Conservation (phyloP, 73 alveolate genomes). For the Blepharisma stoltei region DNA sequence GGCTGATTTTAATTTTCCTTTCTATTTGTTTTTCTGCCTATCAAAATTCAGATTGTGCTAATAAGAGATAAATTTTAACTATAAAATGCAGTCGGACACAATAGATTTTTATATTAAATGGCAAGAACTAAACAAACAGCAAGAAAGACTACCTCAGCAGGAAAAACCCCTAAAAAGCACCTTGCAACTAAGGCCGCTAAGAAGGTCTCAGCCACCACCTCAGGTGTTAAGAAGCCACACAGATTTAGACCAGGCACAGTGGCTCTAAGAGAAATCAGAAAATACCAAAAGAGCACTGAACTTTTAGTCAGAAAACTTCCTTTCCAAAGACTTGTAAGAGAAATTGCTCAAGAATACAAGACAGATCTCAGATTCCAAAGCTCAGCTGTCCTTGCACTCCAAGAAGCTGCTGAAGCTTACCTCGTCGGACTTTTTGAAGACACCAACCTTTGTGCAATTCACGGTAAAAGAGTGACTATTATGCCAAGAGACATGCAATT, state of each 20-base stretch:
- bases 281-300: conserved; percentile 74
- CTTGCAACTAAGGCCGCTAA: conserved; percentile 82
- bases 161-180: conserved; percentile 70
- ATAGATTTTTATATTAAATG: conserved; percentile 29
- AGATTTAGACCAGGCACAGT: conserved; percentile 90
- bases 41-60: no score
- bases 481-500: conserved; percentile 64
- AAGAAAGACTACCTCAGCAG: conserved; percentile 64
- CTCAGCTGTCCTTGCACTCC: conserved; percentile 65
- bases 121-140: conserved; percentile 69
- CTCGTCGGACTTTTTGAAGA: conserved; percentile 48
- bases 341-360: conserved; percentile 60
- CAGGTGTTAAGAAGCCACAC: conserved; percentile 84
- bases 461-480: conserved; percentile 70
- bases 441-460: conserved; percentile 65
- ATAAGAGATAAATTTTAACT: no score
- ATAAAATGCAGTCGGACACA: neutral
- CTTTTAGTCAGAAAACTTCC: conserved; percentile 77
- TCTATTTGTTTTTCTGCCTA: no score
- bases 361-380: conserved; percentile 65
- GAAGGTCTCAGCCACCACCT: conserved; percentile 77
- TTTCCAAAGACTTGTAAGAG: conserved; percentile 74
- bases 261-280: conserved; percentile 82
- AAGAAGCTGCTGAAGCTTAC: conserved; percentile 76
- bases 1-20: no score